Conservation (phyloP, 495 filamentous ascomycete species). For the Barbatosphaeria neglecta region DNA sequence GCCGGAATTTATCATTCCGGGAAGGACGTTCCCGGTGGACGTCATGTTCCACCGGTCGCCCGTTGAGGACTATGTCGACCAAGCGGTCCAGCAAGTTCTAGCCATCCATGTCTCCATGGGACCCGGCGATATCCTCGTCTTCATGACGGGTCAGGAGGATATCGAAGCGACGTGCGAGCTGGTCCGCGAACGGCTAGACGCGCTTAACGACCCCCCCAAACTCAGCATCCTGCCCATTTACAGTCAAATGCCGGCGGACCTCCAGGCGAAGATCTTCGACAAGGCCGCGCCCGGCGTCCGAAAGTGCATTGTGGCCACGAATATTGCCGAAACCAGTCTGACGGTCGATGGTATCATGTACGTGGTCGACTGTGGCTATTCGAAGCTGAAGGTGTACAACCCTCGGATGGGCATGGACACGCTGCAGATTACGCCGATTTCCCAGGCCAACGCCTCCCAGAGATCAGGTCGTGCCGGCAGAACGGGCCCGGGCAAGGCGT, state of each 20-base stretch:
- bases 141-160: conserved; percentile 99
- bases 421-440: conserved; percentile 94
- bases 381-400: conserved; percentile 98
- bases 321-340: conserved; percentile 95
- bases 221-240: conserved; percentile 95
- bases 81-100: conserved; percentile 90
- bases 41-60: conserved; percentile 91
- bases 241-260: conserved; percentile 97
- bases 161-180: conserved; percentile 95
- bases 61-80: conserved; percentile 95
- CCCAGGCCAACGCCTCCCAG: conserved; percentile 90
- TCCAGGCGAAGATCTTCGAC: conserved; percentile 97
- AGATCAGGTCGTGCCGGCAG: conserved; percentile 88
- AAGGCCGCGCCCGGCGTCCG: conserved; percentile 78
- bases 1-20: conserved; percentile 93
- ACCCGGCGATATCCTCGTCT: conserved; percentile 87
- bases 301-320: conserved; percentile 97
- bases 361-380: conserved; percentile 91
- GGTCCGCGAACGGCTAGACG: conserved; percentile 74
- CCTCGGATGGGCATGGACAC: conserved; percentile 99
- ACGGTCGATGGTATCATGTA: conserved; percentile 99
- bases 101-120: conserved; percentile 95
- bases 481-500: conserved; percentile 93
- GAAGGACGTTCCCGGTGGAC: conserved; percentile 94
- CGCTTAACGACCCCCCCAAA: conserved; percentile 89